These are phyloP conservation scores for Panicum miliaceum DNA, from an alignment of 176 grass and related monocot genomes.

Conservation along the genomic window DNA sequence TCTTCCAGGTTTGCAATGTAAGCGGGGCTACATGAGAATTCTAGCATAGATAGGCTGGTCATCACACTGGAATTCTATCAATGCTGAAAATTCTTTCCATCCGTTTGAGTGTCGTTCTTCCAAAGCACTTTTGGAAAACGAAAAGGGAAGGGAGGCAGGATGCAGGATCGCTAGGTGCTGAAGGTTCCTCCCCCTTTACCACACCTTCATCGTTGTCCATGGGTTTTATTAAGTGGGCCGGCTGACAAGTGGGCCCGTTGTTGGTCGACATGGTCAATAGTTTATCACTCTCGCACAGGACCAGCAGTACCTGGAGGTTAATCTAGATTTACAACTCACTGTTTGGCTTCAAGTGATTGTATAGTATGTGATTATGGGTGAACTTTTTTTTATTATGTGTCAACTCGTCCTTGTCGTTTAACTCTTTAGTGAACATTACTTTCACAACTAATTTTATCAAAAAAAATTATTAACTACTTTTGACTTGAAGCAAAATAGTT, in stretches of 20 bases:
- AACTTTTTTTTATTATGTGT: too few species aligned
- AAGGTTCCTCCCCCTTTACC: conserved; percentile 20
- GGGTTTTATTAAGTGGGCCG: background rate
- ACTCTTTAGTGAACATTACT: background rate
- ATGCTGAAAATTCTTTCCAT: conserved; percentile 2
- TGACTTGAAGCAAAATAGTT: background rate
- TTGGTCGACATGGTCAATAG: too few species aligned
- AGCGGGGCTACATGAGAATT: fast-evolving
- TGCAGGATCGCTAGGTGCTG: background rate
- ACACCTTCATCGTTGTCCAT: background rate
- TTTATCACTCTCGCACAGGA: background rate
- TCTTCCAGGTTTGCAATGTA: too few species aligned
- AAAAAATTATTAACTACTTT: background rate
- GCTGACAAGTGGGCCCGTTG: background rate
- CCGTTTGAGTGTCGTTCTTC: background rate
- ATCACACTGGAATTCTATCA: background rate
- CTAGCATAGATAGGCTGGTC: background rate
- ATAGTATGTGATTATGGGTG: too few species aligned
- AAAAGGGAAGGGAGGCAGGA: background rate
- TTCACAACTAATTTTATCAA: too few species aligned
- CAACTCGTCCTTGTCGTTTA: too few species aligned
- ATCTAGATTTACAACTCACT: background rate
- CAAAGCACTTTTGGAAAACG: conserved; percentile 25
- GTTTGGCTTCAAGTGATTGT: too few species aligned
- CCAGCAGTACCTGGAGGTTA: background rate